phyloP scores from a whole-genome alignment of 1,284 basidiomycete species.

The Moniliophthora roreri region DNA sequence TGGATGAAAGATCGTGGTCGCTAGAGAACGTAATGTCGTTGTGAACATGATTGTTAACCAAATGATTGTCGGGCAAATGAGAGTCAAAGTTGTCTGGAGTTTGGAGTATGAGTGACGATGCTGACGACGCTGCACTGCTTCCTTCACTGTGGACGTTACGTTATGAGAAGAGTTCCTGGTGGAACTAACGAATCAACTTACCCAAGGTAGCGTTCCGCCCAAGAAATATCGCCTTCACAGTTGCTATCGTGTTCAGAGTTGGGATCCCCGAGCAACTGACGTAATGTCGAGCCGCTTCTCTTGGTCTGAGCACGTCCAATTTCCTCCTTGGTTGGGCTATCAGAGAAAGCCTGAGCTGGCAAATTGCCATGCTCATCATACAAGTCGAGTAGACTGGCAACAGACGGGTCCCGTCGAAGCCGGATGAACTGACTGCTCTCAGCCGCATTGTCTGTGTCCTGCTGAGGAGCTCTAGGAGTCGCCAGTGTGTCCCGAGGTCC shows the following conservation, averaged over 20 bases:
- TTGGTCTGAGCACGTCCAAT: constrained; percentile 52
- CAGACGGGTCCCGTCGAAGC: constrained; percentile 73
- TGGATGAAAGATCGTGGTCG: constrained; percentile 44
- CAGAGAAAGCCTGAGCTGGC: constrained; percentile 60
- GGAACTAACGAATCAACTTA: constrained; percentile 29
- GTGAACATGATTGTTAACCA: constrained; percentile 22
- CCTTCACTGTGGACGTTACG: constrained; percentile 38
- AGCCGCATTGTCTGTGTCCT: constrained; percentile 38
- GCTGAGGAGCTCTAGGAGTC: constrained; percentile 18
- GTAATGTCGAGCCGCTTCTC: constrained; percentile 67
- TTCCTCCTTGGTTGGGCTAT: constrained; percentile 51
- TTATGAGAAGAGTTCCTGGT: constrained; percentile 4
- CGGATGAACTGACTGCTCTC: constrained; percentile 54
- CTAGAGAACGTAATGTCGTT: constrained; percentile 32
- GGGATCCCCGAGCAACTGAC: constrained; percentile 63
- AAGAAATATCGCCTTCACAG: constrained; percentile 71
- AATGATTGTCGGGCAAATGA: constrained; percentile 28
- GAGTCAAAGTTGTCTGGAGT: constrained; percentile 42
- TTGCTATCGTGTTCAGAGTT: constrained; percentile 33
- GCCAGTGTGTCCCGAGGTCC: constrained; percentile 23
- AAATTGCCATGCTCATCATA: constrained; percentile 73
- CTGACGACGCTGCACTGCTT: constrained; percentile 39
- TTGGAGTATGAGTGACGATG: constrained; percentile 43
- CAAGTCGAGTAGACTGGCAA: constrained; percentile 65
- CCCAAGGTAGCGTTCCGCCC: constrained; percentile 75